Evolutionary conservation across 192 early-diverging fungal genomes (phyloP).

Genomic region (Umbelopsis vinacea): DNA sequence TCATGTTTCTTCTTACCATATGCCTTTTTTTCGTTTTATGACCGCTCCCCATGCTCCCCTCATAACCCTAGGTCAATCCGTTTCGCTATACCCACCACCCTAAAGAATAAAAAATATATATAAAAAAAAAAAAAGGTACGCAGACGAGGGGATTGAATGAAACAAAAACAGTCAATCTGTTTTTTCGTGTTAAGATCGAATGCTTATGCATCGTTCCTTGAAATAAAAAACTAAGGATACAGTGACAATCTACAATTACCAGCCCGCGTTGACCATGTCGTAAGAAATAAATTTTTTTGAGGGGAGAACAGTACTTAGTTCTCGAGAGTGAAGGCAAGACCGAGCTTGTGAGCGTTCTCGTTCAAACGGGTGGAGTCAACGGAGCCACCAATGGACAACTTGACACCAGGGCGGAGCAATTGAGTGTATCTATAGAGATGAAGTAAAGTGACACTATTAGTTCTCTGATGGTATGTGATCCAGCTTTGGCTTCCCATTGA

Average conservation of each 20-base stretch:
- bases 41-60: background rate
- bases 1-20: background rate
- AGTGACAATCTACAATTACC: background rate
- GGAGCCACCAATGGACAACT: conserved; percentile 88
- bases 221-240: conserved; percentile 1
- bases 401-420: conserved; percentile 89
- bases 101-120: background rate
- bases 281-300: background rate
- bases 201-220: background rate
- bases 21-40: background rate
- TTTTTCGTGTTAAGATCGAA: background rate
- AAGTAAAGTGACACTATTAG: background rate
- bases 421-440: conserved; percentile 72
- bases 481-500: background rate
- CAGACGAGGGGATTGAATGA: background rate
- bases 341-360: conserved; percentile 96
- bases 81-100: no score
- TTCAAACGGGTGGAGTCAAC: conserved; percentile 93
- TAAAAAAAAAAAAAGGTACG: background rate
- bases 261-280: background rate
- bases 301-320: conserved; percentile 60
- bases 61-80: no score
- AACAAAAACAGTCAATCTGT: background rate
- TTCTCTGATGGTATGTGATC: no score
- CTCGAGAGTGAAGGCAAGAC: conserved; percentile 88